Base-by-base conservation (phyloP, 1,139 yeast genomes). In the Zhuliangozyma parablackwelliae region DNA sequence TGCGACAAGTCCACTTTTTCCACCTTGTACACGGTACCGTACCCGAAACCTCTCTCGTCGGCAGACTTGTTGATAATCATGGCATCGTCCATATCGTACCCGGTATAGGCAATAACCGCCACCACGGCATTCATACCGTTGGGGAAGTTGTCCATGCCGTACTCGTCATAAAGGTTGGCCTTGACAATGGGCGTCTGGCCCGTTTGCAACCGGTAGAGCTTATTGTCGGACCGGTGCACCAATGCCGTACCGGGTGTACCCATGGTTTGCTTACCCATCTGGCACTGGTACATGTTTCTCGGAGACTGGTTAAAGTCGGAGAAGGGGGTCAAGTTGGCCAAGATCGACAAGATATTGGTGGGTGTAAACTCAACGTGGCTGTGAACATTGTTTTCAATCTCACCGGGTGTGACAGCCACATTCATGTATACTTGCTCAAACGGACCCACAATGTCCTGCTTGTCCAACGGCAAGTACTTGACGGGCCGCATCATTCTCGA, bases 231-330 rank as follows among this genome's bases (percentile, higher is more conserved):
- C 63, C 99, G 79, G 61, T 90, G 96, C 33, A 72, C 79, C 41
- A 92, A 70, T 0, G 96, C 97, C 41, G 92, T 96, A 67, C 97
- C 97, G 7, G 98, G 98, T 5, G 98, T 92, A 66, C 99, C 99
- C 98, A 92, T 92, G 21, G 99, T 92, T 72, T 92, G 99, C 69
- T 92, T 92, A 78, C 97, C 98, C 99, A 92, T 92, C 75, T 94
- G 98, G 71, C 99, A 92, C 69, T 92, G 99, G 62, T 92, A 92
- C 98, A 94, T 92, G 62, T 92, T 92, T 80, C 99, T 85, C 54
- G 99, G 99, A 27, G 97, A 89, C 71, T 92, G 99, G 64, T 92
- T 92, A 70, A 92, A 94, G 64, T 92, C 98, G 1, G 97, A 90
- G 60, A 88, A 92, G 48, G 98, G 98, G 1, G 98, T 92, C 69